These are phyloP conservation scores for Aphanomyces stellatus DNA, from an alignment of 352 stramenopile species.

Conservation along the genomic window DNA sequence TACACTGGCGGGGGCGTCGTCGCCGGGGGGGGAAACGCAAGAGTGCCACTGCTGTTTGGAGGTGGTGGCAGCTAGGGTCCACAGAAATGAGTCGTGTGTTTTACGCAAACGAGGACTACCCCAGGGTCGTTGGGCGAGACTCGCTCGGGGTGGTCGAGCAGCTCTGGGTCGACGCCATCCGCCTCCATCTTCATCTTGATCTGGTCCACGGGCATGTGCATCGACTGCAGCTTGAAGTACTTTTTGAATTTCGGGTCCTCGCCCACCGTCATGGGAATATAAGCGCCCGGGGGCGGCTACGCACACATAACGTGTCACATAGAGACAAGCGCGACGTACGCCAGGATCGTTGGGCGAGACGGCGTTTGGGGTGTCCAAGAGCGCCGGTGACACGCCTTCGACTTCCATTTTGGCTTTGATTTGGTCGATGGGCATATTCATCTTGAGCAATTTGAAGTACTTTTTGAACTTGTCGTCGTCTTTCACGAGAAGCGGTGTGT, in stretches of 20 bases:
- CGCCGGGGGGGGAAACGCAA: not conserved
- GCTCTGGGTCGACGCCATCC: constrained; percentile 52
- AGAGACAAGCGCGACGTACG: constrained; percentile 24
- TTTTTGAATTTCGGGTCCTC: constrained; percentile 77
- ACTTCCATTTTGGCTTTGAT: constrained; percentile 75
- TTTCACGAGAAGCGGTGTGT: constrained; percentile 54
- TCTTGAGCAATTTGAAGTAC: constrained; percentile 79
- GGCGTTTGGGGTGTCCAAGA: constrained; percentile 62
- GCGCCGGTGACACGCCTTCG: constrained; percentile 45
- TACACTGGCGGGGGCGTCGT: constrained; percentile 27
- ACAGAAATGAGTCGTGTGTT: not conserved
- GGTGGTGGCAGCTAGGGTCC: too few relatives aligned
- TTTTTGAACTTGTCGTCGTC: constrained; percentile 62
- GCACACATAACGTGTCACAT: constrained; percentile 7
- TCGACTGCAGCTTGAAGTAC: constrained; percentile 80
- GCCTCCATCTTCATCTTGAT: constrained; percentile 85
- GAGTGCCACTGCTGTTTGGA: too few relatives aligned
- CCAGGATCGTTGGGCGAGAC: constrained; percentile 69
- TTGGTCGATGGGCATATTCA: constrained; percentile 69
- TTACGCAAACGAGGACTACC: too few relatives aligned
- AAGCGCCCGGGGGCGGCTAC: constrained; percentile 51
- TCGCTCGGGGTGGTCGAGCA: constrained; percentile 53
- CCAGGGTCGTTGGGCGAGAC: constrained; percentile 73
- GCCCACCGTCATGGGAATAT: constrained; percentile 55
- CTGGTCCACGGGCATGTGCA: constrained; percentile 73